Conservation (phyloP, 2,329 filamentous ascomycete species). For the Lasiodiplodia theobromae region DNA sequence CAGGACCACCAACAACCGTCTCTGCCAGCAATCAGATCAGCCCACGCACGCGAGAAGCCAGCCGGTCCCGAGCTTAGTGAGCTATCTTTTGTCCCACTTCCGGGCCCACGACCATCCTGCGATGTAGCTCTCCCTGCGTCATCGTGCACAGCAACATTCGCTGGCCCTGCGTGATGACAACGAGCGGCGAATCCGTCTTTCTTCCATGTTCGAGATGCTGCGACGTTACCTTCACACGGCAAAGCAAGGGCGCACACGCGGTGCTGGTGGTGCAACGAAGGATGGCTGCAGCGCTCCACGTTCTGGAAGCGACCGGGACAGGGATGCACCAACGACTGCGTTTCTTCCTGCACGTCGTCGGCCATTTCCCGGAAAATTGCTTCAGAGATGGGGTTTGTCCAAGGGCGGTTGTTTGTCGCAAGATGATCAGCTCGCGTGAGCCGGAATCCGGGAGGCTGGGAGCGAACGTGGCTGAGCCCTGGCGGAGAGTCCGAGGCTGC, state of each 20-base stretch:
- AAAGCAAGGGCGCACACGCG: constrained; percentile 15
- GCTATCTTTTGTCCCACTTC: constrained; percentile 1
- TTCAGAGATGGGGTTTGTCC: too few species aligned
- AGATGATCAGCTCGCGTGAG: not conserved
- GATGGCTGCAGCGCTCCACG: constrained; percentile 15
- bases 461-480: constrained; percentile 9
- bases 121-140: not conserved
- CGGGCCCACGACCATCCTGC: constrained; percentile 3
- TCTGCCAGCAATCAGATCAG: constrained; percentile 16
- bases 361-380: not conserved
- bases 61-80: not conserved
- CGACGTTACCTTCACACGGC: constrained; percentile 11
- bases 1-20: not conserved
- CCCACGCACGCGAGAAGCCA: constrained; percentile 13
- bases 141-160: not conserved
- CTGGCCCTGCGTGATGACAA: not conserved
- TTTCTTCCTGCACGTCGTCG: constrained; percentile 1
- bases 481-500: not conserved
- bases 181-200: not conserved
- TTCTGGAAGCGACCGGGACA: constrained; percentile 15
- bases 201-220: not conserved
- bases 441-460: constrained; percentile 7
- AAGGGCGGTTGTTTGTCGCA: not conserved
- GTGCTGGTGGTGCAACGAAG: not conserved
- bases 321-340: too few species aligned